phyloP scores from a whole-genome alignment of 345 rosid species.

The Hibiscus trionum region DNA sequence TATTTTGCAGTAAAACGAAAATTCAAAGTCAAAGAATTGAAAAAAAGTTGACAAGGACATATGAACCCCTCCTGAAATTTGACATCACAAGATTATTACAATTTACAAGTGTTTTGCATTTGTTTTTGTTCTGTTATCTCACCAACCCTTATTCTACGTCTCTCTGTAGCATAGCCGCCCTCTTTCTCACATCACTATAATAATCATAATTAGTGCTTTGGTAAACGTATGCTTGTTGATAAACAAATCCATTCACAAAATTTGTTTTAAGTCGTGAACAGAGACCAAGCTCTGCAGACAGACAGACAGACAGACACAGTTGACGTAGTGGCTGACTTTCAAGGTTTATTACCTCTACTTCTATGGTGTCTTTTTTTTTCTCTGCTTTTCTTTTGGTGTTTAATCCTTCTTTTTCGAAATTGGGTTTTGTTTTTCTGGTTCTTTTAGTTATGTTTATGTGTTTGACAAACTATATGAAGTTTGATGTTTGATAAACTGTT shows the following conservation, averaged over 20 bases:
- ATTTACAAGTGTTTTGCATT: not conserved
- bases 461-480: too few species aligned
- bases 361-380: not conserved
- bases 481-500: not conserved
- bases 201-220: not conserved
- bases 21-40: not conserved
- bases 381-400: not conserved
- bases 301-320: not conserved
- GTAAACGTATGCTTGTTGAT: not conserved
- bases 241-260: not conserved
- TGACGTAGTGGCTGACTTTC: not conserved
- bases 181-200: not conserved
- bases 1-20: not conserved
- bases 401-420: not conserved
- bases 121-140: not conserved
- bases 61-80: not conserved
- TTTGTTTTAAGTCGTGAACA: not conserved
- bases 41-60: not conserved
- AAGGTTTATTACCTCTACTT: not conserved
- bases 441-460: not conserved
- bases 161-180: not conserved
- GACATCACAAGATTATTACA: not conserved
- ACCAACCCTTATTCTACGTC: not conserved
- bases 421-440: not conserved
- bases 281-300: not conserved